Base-by-base conservation (phyloP, 176 grass and related monocot genomes). In the Hsuehochloa calcarea region DNA sequence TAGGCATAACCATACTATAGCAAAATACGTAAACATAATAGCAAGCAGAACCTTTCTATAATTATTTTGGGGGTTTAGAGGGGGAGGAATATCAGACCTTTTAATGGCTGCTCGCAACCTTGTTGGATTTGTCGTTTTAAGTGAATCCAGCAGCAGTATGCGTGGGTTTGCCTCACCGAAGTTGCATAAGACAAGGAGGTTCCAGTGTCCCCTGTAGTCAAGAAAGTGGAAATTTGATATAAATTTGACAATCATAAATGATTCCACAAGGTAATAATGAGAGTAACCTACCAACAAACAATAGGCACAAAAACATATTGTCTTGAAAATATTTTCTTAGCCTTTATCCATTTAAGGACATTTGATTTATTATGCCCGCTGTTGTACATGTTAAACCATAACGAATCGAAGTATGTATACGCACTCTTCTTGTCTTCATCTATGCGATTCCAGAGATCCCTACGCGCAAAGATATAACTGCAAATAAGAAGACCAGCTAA, bases 91-190 rank as follows among this genome's bases (percentile, higher is more conserved):
- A 68, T 64, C 43, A 84, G 50, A 93, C 95, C 76, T 91, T 94
- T 89, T 91, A 58, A 97, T 97, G 34, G 76, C 65, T 6, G 84
- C 55, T 77, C 68, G 83, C 73, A 98, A 83, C 78, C 87, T 92
- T 43, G 75, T 79, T 1, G 93, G 93, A 62, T 74, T 90, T n/a
- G 77, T 78, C 17, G 62, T 60, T 20, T 95, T 89, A 14, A 98
- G 93, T 83, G 96, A 98, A 93, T 98, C 96, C 43, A 98, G 80
- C 46, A 98, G 79, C 45, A 98, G 81, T 93, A 98, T 98, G 59
- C 87, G 94, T 37, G 93, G 93, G 75, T 85, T 73, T 82, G 67
- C 79, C 47, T 89, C 91, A 20, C 88, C 87, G 75, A 95, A 95
- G 88, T 98, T 85, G 78, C 96, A 98, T 19, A 98, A 89, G 63